These are phyloP conservation scores for Cercospora sojina DNA, from an alignment of 2,329 filamentous ascomycete genomes.

Conservation along the genomic window DNA sequence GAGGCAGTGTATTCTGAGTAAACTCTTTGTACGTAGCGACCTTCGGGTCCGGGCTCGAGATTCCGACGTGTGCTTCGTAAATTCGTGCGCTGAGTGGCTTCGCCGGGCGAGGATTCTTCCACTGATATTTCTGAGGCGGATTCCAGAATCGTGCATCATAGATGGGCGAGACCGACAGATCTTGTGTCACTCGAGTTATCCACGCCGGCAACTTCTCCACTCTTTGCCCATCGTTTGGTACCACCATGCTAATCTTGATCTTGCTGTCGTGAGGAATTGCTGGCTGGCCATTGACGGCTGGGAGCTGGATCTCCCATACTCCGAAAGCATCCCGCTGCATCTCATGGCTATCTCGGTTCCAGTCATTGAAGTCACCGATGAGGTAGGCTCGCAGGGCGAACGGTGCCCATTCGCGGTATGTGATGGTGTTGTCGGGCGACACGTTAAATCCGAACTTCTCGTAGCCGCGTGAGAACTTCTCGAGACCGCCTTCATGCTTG, in stretches of 20 bases:
- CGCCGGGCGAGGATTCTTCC: conserved; percentile 77
- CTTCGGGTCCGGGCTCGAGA: conserved; percentile 83
- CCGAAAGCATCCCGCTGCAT: conserved; percentile 87
- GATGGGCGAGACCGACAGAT: conserved; percentile 80
- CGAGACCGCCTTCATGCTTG: conserved; percentile 79
- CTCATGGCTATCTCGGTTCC: conserved; percentile 77
- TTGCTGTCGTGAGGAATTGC: conserved; percentile 92
- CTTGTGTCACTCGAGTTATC: conserved; percentile 97
- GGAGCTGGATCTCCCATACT: conserved; percentile 79
- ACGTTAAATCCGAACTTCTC: conserved; percentile 86
- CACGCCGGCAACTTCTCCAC: conserved; percentile 89
- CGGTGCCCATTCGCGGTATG: conserved; percentile 94
- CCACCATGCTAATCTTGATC: conserved; percentile 83
- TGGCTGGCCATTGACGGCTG: conserved; percentile 71
- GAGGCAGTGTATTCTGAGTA: conserved; percentile 83
- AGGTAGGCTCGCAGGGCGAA: conserved; percentile 82
- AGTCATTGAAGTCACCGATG: conserved; percentile 93
- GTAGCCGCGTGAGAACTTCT: conserved; percentile 85
- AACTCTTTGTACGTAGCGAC: conserved; percentile 98
- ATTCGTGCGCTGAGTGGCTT: conserved; percentile 86
- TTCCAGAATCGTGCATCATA: conserved; percentile 99
- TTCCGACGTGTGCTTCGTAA: conserved; percentile 98
- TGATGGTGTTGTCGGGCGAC: conserved; percentile 76
- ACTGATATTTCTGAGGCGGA: conserved; percentile 80
- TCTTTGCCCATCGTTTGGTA: conserved; percentile 70